A percentile compares a stretch with the other conserved stretches of the same genome.
Evolutionary conservation across 1,139 yeast genomes (phyloP).

Genomic region (Petasospora rhodanensis): DNA sequence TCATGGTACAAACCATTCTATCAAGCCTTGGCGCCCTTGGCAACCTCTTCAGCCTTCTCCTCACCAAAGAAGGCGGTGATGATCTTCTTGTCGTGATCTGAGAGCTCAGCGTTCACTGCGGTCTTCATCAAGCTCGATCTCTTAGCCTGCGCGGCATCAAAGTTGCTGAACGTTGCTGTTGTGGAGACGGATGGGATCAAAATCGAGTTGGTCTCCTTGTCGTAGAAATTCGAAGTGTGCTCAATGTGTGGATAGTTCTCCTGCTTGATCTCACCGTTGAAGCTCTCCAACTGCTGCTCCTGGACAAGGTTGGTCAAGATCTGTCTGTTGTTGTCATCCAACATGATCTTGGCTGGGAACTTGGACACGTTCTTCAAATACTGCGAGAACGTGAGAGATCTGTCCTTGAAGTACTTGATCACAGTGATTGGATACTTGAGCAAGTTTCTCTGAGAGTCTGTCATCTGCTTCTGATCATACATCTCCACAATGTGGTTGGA

Average conservation of each 20-base stretch:
- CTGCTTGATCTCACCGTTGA: slow-evolving; percentile 18
- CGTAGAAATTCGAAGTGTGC: slow-evolving; percentile 18
- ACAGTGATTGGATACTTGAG: slow-evolving; percentile 31
- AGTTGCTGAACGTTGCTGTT: slow-evolving; percentile 18
- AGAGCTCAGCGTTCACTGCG: slow-evolving; percentile 14
- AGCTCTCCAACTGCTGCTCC: slow-evolving; percentile 20
- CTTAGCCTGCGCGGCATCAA: slow-evolving; percentile 20
- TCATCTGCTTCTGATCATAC: slow-evolving; percentile 11
- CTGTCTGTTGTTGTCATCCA: slow-evolving; percentile 23
- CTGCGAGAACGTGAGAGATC: slow-evolving; percentile 27
- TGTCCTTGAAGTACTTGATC: slow-evolving; percentile 31
- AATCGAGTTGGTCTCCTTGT: slow-evolving; percentile 26
- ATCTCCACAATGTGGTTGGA: slow-evolving; percentile 11
- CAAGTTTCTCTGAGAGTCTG: slow-evolving; percentile 15
- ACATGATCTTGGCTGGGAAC: slow-evolving; percentile 26
- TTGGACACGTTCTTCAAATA: slow-evolving; percentile 27
- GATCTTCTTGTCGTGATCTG: slow-evolving; percentile 17
- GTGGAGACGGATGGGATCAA: slow-evolving; percentile 25
- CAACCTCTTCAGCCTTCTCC: slow-evolving; percentile 1
- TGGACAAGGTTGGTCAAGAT: slow-evolving; percentile 19
- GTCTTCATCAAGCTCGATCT: slow-evolving; percentile 15
- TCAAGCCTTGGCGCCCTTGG: neutral
- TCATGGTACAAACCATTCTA: no score
- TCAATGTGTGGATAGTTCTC: slow-evolving; percentile 23
- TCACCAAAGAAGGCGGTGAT: slow-evolving; percentile 16